A percentile compares a stretch with the other conserved stretches of the same genome.
These are phyloP conservation scores for Neotropicomus parvogracilis DNA, from an alignment of 1,284 basidiomycete species.

Conservation along the genomic window DNA sequence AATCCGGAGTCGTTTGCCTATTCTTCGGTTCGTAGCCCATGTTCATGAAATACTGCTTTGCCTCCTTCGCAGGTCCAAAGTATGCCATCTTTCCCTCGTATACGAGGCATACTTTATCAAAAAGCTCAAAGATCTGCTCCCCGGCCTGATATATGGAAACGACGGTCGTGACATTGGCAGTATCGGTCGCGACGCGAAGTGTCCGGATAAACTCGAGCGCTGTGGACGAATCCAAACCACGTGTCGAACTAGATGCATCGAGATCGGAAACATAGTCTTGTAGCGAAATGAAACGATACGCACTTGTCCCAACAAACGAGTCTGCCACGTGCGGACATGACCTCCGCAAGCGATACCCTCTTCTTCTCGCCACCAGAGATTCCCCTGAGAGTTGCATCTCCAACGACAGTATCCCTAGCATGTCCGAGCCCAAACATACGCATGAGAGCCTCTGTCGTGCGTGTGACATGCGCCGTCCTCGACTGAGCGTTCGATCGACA, in stretches of 20 bases:
- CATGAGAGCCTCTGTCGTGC: constrained; percentile 51
- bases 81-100: constrained; percentile 69
- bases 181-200: constrained; percentile 57
- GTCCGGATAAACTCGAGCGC: constrained; percentile 62
- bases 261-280: not conserved
- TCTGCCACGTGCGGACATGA: constrained; percentile 41
- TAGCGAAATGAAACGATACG: not conserved
- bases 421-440: constrained; percentile 72
- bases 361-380: constrained; percentile 79
- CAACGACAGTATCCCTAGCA: constrained; percentile 56
- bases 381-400: constrained; percentile 70
- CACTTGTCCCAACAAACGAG: constrained; percentile 54
- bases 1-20: constrained; percentile 65
- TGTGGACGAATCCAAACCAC: constrained; percentile 70
- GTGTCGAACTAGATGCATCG: constrained; percentile 44
- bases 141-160: constrained; percentile 69
- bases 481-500: not conserved
- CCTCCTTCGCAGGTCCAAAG: constrained; percentile 60
- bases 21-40: constrained; percentile 61
- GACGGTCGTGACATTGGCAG: constrained; percentile 49
- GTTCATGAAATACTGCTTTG: constrained; percentile 60
- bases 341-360: constrained; percentile 60
- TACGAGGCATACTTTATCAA: constrained; percentile 68
- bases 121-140: constrained; percentile 49
- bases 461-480: constrained; percentile 34